phyloP scores from a whole-genome alignment of 257 asterid genomes.

The Fraxinus excelsior region DNA sequence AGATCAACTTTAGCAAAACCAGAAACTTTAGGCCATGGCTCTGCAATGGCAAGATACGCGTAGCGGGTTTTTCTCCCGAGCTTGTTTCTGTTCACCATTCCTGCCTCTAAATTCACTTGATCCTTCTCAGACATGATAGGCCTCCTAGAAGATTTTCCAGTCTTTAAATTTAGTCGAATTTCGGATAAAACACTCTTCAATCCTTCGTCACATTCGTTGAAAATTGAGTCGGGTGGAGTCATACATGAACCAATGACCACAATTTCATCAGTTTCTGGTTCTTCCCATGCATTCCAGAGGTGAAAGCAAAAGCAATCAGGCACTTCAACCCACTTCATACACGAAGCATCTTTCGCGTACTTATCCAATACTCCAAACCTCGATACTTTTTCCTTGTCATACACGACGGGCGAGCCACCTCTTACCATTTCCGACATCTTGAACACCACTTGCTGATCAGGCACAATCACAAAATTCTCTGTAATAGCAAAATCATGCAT shows the following conservation, averaged over 20 bases:
- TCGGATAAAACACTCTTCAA: conserved; percentile 81
- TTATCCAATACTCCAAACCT: conserved; percentile 77
- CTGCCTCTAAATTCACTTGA: conserved; percentile 90
- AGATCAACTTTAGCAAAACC: conserved; percentile 94
- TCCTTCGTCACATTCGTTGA: conserved; percentile 87
- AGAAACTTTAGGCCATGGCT: conserved; percentile 99
- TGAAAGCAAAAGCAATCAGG: conserved; percentile 96
- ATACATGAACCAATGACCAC: conserved; percentile 96
- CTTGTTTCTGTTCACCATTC: conserved; percentile 89
- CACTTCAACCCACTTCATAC: conserved; percentile 73
- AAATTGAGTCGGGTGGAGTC: conserved; percentile 99
- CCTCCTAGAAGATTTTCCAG: conserved; percentile 69
- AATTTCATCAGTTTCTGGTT: conserved; percentile 68
- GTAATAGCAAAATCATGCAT: conserved; percentile 99
- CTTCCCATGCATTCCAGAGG: conserved; percentile 99
- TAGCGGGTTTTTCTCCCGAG: conserved; percentile 81
- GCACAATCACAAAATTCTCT: conserved; percentile 68
- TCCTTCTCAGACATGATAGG: conserved; percentile 55
- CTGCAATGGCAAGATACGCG: conserved; percentile 88
- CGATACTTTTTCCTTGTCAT: conserved; percentile 59
- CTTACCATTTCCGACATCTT: conserved; percentile 85
- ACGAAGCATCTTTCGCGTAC: conserved; percentile 45
- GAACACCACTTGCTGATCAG: conserved; percentile 97
- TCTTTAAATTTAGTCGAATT: conserved; percentile 70
- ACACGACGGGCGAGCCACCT: conserved; percentile 95